Base-by-base conservation (phyloP, 192 early-diverging fungal species). In the Rhizophagus prolifer region DNA sequence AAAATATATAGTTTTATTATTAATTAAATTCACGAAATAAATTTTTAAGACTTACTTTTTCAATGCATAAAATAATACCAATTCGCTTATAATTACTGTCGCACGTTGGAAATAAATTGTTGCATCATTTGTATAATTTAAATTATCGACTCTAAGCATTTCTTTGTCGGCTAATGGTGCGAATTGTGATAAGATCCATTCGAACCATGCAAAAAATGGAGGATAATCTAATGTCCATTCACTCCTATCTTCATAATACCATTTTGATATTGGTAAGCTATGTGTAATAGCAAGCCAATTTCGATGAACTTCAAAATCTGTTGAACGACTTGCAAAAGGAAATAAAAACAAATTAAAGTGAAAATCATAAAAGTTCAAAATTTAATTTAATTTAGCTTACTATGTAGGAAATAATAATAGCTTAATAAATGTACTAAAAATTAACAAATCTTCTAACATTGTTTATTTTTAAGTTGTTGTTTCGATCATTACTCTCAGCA, bases 301-400 rank as follows among this genome's bases (percentile, higher is more conserved):
- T 72, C 96, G 90, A 82, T 99, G 97, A 25, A 99, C 97, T 84
- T 99, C 97, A 89, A 99, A 99, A 86, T 99, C 97, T 23, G 97
- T 99, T 69, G 97, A 99, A 61, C 88, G 89, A 79, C 90, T 91
- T 80, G 31, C 54, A 71, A 47, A 54, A 19, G 54, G 47, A 38
- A 58, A 28, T 59, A 73, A 64, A 69, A 58, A 23, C 28, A 47
- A 59, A 28, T 34, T 36, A 34, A 34, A 46, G 47, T 46, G 9
- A 30, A 13, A 38, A 12, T 8, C 21, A 67, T 69, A 59, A 54
- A 12, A 44, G 47, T 21, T 12, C 23, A 46, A 2, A 41, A 25
- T 23, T 25, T 30, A 64, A 36, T 25, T 2, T 6, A 73, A 16
- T 58, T 10, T 26, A 16, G 86, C 87, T 78, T 79, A 89, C 90